Base-by-base conservation (phyloP, 2,329 filamentous ascomycete genomes). In the Beauveria scarabaeidicola region DNA sequence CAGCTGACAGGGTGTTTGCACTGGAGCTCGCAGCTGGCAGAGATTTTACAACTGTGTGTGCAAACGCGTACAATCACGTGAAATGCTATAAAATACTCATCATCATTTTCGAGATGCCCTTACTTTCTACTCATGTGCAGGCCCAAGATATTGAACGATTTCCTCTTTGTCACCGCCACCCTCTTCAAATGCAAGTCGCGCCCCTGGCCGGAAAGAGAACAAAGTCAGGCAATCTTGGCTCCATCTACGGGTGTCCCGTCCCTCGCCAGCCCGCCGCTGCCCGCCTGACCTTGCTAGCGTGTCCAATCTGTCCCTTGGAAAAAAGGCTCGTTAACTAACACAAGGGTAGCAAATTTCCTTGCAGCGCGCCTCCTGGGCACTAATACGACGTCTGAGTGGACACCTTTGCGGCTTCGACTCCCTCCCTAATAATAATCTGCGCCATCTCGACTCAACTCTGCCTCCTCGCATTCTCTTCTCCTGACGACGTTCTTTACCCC, bases 391-490 rank as follows among this genome's bases (percentile, higher is more conserved):
- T 50, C 23, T 6, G 51, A 54, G 58, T 60, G 58, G 58, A 56
- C 58, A 60, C 58, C 58, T 51, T 60, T 51, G 52, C 58, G 43
- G 32, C 52, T 52, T 60, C 36, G 43, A 10, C 40, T 41, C 40
- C 21, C 59, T 61, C 38, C 58, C 59, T 47, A 60, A 53, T 52
- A 54, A 54, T 57, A 56, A 57, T 52, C 51, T 61, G 52, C 55
- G 38, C 59, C 52, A 48, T 53, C 54, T 48, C 25, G 43, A 43
- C 32, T 21, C 11, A 21, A 15, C 40, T 55, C 40, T 40, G 43
- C 27, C 40, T 54, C 58, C 32, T 60, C 58, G 32, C 44, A 59
- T 60, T 50, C 38, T 32, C 52, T 55, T 38, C 52, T 55, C 52
- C 52, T 56, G 58, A 55, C 58, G 52, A 60, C 52, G 52, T 47